Evolutionary conservation across 208 protist species (phyloP), one percentile per base, ranked within the genome.

Genomic region (Vickermania spadyakhi): DNA sequence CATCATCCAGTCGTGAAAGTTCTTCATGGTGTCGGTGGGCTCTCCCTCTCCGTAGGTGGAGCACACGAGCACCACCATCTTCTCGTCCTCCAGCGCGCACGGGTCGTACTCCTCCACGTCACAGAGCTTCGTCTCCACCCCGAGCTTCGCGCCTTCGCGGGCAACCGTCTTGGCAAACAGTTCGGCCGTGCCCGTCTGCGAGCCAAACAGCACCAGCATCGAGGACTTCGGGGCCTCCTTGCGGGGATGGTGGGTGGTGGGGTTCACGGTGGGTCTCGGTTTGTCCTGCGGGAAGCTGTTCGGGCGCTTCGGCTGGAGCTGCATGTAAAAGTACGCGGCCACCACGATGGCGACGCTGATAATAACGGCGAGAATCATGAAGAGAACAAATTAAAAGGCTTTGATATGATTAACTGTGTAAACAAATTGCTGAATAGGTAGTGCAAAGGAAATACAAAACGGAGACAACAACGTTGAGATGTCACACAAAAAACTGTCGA

Each of bases 21-120:
- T 66, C 58, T 91, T 83, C 80, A 89, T 94, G 28, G 86, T 87
- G 70, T 96, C 90, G 0, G 93, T 95, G 23, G 84, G 81, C 66
- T 96, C 89, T 7, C 91, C 91, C 57, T 97, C 91, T 52, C 89
- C 93, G 66, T 91, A 94, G 49, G 90, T 97, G 50, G 89, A 76
- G 51, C 88, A 96, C 11, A 92, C 60, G 56, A 92, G 70, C 23
- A 94, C 72, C 26, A 94, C 75, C 23, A 92, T 67, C 1, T 49
- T 62, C 62, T 92, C 85, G 28, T 76, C 54, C 66, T 88, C 79
- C 23, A 91, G 63, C 53, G 81, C 64, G 66, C 56, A 58, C 7
- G 58, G 52, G 14, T 90, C 72, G 60, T 91, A 94, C 60, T 70
- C 74, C 61, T 94, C 86, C 1, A 79, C 70, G 56, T 91, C 82